These are phyloP conservation scores for Suillus hirtellus DNA, from an alignment of 768 basidiomycete species.

Conservation along the genomic window DNA sequence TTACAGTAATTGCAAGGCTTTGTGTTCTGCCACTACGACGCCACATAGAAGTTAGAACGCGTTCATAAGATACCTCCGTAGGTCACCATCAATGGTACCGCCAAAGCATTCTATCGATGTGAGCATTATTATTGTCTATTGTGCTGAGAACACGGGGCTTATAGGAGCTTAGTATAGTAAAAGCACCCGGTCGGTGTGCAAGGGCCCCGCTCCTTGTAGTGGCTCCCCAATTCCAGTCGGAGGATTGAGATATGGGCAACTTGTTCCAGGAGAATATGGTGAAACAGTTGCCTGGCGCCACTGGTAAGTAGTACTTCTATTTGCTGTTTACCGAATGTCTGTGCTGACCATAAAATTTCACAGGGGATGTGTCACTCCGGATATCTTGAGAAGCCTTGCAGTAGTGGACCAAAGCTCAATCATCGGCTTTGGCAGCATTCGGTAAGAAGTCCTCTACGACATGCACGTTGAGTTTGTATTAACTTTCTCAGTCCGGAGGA, in stretches of 20 bases:
- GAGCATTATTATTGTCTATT: slow-evolving; percentile 10
- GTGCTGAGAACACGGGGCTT: neutral
- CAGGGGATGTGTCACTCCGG: slow-evolving; percentile 73
- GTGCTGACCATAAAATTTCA: slow-evolving; percentile 7
- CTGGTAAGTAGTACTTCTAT: slow-evolving; percentile 48
- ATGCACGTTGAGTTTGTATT: slow-evolving; percentile 1
- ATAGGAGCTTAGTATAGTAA: slow-evolving; percentile 61
- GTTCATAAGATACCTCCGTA: neutral
- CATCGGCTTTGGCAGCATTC: slow-evolving; percentile 51
- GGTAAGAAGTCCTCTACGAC: slow-evolving; percentile 35
- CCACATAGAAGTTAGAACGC: neutral
- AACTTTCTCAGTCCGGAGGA: slow-evolving; percentile 49
- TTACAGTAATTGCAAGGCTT: neutral
- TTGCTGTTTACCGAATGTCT: neutral
- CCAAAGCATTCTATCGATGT: slow-evolving; percentile 34
- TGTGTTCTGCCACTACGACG: neutral
- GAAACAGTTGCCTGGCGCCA: slow-evolving; percentile 77
- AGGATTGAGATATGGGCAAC: slow-evolving; percentile 64
- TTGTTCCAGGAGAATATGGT: slow-evolving; percentile 45
- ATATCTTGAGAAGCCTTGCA: slow-evolving; percentile 54
- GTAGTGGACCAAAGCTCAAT: slow-evolving; percentile 41
- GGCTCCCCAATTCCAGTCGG: slow-evolving; percentile 54
- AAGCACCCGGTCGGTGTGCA: slow-evolving; percentile 67
- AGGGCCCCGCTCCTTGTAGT: slow-evolving; percentile 61
- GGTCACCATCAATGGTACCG: slow-evolving; percentile 12